phyloP scores from a whole-genome alignment of 495 filamentous ascomycete species.

The Penicillium chermesinum region DNA sequence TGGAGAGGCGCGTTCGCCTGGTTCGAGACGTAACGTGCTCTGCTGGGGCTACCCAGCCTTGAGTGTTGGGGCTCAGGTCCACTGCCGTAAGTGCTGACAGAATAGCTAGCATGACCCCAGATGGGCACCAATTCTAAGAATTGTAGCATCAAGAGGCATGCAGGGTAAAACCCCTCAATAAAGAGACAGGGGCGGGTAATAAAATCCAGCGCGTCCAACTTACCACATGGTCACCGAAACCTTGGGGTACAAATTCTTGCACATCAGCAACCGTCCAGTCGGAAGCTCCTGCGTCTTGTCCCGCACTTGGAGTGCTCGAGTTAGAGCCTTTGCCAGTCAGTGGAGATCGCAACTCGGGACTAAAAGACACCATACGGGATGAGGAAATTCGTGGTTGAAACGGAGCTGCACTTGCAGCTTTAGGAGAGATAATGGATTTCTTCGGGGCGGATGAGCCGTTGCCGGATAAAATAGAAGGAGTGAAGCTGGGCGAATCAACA shows the following conservation, averaged over 20 bases:
- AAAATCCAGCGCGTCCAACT: slow-evolving; percentile 16
- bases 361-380: slow-evolving; percentile 34
- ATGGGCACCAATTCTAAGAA: not conserved
- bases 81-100: too few relatives aligned
- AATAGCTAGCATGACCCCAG: too few relatives aligned
- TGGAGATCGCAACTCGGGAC: not conserved
- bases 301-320: slow-evolving; percentile 36
- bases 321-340: slow-evolving; percentile 40
- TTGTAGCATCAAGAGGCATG: not conserved
- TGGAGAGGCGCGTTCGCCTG: too few relatives aligned
- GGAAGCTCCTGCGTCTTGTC: slow-evolving; percentile 41
- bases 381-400: slow-evolving; percentile 67
- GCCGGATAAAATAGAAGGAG: slow-evolving; percentile 57
- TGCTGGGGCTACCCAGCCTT: too few relatives aligned
- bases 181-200: not conserved
- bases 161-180: too few relatives aligned
- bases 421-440: slow-evolving; percentile 73
- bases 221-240: slow-evolving; percentile 65
- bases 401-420: slow-evolving; percentile 81
- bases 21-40: slow-evolving; percentile 6
- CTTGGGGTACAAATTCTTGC: slow-evolving; percentile 75
- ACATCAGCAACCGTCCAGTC: slow-evolving; percentile 62
- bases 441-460: slow-evolving; percentile 45
- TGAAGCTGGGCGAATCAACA: slow-evolving; percentile 94
- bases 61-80: too few relatives aligned